Conservation (phyloP, 1,139 yeast genomes). For the Geotrichum candidum region DNA sequence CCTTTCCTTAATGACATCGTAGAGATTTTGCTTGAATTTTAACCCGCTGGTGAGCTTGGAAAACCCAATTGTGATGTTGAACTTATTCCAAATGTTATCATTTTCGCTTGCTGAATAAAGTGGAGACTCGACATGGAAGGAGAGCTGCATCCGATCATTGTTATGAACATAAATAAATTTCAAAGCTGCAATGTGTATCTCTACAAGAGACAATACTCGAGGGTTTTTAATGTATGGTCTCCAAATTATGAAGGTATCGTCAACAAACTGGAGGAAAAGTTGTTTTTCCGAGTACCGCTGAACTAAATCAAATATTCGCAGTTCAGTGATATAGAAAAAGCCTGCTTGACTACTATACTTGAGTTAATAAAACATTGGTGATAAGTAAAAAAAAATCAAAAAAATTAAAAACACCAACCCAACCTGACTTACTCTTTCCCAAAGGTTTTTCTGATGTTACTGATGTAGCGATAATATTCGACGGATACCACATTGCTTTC, state of each 20-base stretch:
- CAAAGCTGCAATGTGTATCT: constrained; percentile 12
- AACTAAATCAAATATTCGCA: constrained; percentile 3
- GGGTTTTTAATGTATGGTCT: constrained; percentile 7
- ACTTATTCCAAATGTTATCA: constrained; percentile 1
- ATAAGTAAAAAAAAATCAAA: neutral
- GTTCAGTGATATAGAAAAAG: constrained; percentile 6
- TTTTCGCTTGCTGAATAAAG: constrained; percentile 10
- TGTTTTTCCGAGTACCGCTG: constrained; percentile 5
- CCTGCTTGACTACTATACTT: neutral
- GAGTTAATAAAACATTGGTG: neutral
- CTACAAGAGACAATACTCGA: constrained; percentile 4
- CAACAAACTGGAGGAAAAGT: constrained; percentile 12
- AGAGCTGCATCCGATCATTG: constrained; percentile 5
- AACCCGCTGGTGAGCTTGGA: constrained; percentile 1
- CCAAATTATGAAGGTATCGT: constrained; percentile 14
- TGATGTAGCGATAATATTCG: constrained; percentile 4
- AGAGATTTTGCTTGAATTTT: neutral
- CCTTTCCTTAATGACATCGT: constrained; percentile 3
- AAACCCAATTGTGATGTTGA: constrained; percentile 6
- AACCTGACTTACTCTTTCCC: constrained; percentile 4
- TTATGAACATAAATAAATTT: constrained; percentile 1
- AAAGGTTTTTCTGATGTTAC: neutral
- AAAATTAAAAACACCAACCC: neutral
- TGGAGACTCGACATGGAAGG: constrained; percentile 9
- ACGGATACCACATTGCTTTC: constrained; percentile 1